Evolutionary conservation across 441 rosid species (phyloP), one percentile per base, ranked within the genome.

Genomic region (Bocquillonia castaneifolia): DNA sequence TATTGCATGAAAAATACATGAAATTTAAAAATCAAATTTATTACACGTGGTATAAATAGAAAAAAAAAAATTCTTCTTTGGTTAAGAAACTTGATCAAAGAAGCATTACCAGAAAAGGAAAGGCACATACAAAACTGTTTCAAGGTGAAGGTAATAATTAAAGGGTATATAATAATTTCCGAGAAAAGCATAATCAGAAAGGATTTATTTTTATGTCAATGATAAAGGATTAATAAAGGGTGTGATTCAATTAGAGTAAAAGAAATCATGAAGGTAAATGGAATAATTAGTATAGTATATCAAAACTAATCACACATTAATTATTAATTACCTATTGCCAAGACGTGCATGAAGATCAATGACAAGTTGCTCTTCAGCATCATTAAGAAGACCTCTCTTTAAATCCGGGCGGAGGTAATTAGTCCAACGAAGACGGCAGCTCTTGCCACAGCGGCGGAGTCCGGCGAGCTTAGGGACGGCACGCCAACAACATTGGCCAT

Each of bases 401-500:
- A 93, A 75, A 75, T 93, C 98, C 53, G 98, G 98, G 63, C 98
- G 83, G 6, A 93, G 83, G 73, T 93, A 93, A 62, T 93, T 93
- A 59, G 89, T 93, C 98, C 98, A 93, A 51, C 98, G 82, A 31
- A 91, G 85, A 64, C 98, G 85, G 83, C 98, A 93, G 66, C 98
- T 91, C 79, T 93, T 93, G 1, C 98, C 98, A 64, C 86, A 81
- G 89, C 97, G 83, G 71, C 88, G 86, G n/a, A 92, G 87, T 6
- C 79, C 75, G 63, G 97, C 88, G 47, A 89, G 91, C 81, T 85
- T 88, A 5, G 97, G 97, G 18, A 89, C 85, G 53, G 96, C 89
- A 65, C 92, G 83, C 97, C 97, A 92, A 69, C 97, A 88, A 52
- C 92, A 92, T 80, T 88, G 97, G 79, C 97, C 97, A 57, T 92